Conservation (phyloP, 495 filamentous ascomycete genomes). For the Acidomyces sp. region DNA sequence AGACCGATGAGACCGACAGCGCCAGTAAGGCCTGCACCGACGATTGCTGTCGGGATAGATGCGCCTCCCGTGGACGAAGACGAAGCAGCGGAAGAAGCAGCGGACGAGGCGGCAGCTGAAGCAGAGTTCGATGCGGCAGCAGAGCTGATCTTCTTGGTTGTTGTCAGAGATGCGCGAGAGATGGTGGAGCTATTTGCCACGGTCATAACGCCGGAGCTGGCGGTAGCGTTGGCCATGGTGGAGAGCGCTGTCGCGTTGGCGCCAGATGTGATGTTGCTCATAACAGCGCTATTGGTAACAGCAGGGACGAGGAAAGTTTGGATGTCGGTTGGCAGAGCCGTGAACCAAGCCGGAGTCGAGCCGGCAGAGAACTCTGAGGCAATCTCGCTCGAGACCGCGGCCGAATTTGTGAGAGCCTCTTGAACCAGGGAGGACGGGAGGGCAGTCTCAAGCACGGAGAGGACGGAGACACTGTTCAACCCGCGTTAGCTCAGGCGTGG, state of each 20-base stretch:
- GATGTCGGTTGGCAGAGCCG: constrained; percentile 16
- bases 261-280: constrained; percentile 6
- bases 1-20: constrained; percentile 29
- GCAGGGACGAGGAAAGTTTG: constrained; percentile 19
- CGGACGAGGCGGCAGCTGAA: constrained; percentile 3
- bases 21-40: constrained; percentile 28
- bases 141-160: constrained; percentile 1
- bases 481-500: not conserved
- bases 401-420: constrained; percentile 14
- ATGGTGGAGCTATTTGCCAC: constrained; percentile 5
- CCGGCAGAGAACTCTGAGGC: constrained; percentile 17
- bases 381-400: constrained; percentile 14
- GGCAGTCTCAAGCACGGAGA: constrained; percentile 12
- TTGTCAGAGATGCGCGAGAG: not conserved
- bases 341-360: constrained; percentile 21
- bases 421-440: constrained; percentile 14
- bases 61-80: constrained; percentile 21
- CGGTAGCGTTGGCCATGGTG: constrained; percentile 7
- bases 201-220: not conserved
- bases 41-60: constrained; percentile 23
- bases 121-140: not conserved
- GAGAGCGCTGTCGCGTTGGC: constrained; percentile 4
- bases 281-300: constrained; percentile 5
- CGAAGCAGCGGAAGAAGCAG: constrained; percentile 7
- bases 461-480: constrained; percentile 3